These are phyloP conservation scores for Heterobasidion annosum DNA, from an alignment of 1,284 basidiomycete genomes.

Conservation along the genomic window DNA sequence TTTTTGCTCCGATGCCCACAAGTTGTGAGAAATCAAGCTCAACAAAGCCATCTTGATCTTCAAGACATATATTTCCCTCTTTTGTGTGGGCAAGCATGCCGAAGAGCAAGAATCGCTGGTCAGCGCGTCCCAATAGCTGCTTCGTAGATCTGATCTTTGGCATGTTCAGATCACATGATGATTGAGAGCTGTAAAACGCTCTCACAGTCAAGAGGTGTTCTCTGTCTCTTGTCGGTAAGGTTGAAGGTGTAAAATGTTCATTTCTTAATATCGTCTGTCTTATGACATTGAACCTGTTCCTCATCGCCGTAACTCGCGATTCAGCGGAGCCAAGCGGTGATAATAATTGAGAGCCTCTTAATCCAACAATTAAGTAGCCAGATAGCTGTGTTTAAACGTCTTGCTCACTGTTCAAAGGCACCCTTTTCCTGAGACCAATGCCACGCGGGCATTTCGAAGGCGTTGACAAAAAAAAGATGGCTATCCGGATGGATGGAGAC, in stretches of 20 bases:
- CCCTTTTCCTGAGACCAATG: slow-evolving; percentile 81
- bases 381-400: neutral
- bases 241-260: slow-evolving; percentile 94
- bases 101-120: slow-evolving; percentile 87
- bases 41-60: slow-evolving; percentile 90
- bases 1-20: slow-evolving; percentile 34
- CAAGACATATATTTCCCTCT: slow-evolving; percentile 85
- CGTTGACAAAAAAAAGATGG: slow-evolving; percentile 80
- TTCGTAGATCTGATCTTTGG: slow-evolving; percentile 88
- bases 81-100: slow-evolving; percentile 90
- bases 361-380: slow-evolving; percentile 5
- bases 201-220: slow-evolving; percentile 79
- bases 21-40: slow-evolving; percentile 85
- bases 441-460: slow-evolving; percentile 92
- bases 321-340: slow-evolving; percentile 74
- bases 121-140: slow-evolving; percentile 87
- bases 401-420: slow-evolving; percentile 71
- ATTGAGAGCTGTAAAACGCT: slow-evolving; percentile 5
- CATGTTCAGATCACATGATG: slow-evolving; percentile 3
- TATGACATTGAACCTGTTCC: slow-evolving; percentile 82
- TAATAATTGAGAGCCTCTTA: slow-evolving; percentile 38
- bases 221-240: slow-evolving; percentile 78
- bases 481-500: slow-evolving; percentile 77
- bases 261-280: slow-evolving; percentile 87
- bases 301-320: slow-evolving; percentile 65